Conservation (phyloP, 768 basidiomycete genomes). For the Sporobolomyces phaffii region DNA sequence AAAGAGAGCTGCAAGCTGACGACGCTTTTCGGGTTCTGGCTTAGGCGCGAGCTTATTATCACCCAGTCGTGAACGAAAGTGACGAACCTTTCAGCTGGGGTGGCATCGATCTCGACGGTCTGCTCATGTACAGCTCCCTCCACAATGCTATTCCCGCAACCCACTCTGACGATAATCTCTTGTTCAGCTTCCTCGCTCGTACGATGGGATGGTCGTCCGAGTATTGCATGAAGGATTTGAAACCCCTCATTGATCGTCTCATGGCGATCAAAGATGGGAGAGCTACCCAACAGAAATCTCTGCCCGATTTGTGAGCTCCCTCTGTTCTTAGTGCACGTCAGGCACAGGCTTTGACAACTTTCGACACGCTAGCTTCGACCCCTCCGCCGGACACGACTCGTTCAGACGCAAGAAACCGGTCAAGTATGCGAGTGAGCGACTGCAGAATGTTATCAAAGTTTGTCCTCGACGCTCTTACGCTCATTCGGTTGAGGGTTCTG, state of each 20-base stretch:
- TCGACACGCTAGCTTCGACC: constrained; percentile 22
- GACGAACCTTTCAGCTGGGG: constrained; percentile 96
- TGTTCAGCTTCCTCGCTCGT: constrained; percentile 29
- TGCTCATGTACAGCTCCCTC: constrained; percentile 60
- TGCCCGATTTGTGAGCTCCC: constrained; percentile 28
- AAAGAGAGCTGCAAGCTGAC: too few relatives aligned
- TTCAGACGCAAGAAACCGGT: constrained; percentile 23
- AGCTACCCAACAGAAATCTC: background rate
- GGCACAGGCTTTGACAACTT: background rate
- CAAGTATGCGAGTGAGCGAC: constrained; percentile 31
- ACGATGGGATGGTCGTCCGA: constrained; percentile 36
- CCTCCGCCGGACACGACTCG: constrained; percentile 18
- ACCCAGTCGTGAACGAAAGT: constrained; percentile 81
- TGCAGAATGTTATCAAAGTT: constrained; percentile 40
- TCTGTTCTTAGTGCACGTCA: background rate
- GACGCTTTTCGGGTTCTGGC: background rate
- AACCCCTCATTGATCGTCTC: constrained; percentile 41
- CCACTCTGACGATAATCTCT: too few relatives aligned
- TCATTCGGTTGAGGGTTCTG: background rate
- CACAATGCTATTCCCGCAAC: background rate
- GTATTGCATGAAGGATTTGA: constrained; percentile 24
- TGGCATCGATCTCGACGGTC: constrained; percentile 85
- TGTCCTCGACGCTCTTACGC: background rate
- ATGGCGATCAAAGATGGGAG: constrained; percentile 28
- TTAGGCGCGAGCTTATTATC: constrained; percentile 91